phyloP scores from a whole-genome alignment of 164 flowering plant species.

The Vitis labrusca region DNA sequence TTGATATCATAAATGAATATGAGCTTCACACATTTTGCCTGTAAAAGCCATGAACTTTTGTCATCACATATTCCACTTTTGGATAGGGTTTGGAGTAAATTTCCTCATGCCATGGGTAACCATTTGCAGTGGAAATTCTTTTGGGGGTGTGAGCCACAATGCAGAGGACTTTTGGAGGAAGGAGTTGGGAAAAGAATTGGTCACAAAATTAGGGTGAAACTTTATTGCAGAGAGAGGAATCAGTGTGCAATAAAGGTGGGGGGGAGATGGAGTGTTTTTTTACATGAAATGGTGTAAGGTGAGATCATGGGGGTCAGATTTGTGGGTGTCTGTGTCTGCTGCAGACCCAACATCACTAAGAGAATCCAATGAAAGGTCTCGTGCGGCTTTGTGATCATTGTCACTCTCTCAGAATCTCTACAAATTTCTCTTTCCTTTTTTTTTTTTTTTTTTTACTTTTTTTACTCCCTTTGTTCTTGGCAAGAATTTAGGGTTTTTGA shows the following conservation, averaged over 20 bases:
- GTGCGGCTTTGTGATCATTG: conserved; percentile 33
- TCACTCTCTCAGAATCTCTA: conserved; percentile 24
- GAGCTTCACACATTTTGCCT: no score
- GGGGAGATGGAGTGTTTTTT: background rate
- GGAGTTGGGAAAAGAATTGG: no score
- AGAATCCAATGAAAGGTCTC: conserved; percentile 45
- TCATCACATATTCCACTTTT: conserved; percentile 4
- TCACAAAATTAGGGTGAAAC: no score
- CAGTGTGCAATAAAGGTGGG: background rate
- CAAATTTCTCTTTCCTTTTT: conserved; percentile 14
- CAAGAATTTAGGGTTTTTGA: no score
- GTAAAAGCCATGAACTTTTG: no score
- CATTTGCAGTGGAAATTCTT: background rate
- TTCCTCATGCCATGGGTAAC: background rate
- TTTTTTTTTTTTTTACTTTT: background rate
- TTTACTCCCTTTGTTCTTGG: no score
- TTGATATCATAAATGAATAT: no score
- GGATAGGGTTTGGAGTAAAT: background rate
- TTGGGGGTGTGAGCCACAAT: background rate
- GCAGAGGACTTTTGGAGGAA: background rate
- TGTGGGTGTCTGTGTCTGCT: conserved; percentile 20
- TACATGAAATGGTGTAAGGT: background rate
- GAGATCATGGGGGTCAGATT: conserved; percentile 19
- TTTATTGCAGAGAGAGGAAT: background rate
- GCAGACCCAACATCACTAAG: conserved; percentile 16